Conservation (phyloP, 2,329 filamentous ascomycete genomes). For the Alternaria ventricosa region DNA sequence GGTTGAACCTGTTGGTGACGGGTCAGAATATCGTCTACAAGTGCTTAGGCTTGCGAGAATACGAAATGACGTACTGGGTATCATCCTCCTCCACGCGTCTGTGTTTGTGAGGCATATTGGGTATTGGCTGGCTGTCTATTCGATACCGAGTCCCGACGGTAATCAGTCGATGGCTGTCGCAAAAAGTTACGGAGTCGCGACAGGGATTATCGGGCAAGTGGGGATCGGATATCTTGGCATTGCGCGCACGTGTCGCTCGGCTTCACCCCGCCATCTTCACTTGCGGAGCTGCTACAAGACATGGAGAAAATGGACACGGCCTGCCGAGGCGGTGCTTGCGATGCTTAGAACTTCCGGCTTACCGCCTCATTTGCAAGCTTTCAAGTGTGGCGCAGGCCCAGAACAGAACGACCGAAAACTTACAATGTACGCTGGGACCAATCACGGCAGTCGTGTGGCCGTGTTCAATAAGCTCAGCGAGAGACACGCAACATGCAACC, state of each 20-base stretch:
- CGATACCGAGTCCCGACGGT: neutral
- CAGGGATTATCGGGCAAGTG: conserved; percentile 8
- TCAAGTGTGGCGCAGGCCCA: neutral
- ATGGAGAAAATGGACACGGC: neutral
- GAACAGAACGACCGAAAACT: neutral
- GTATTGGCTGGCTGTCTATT: neutral
- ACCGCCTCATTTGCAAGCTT: neutral
- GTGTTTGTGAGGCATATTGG: conserved; percentile 84
- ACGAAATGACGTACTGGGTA: conserved; percentile 37
- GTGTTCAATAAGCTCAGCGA: neutral
- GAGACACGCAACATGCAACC: neutral
- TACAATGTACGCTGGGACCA: neutral
- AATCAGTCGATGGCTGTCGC: conserved; percentile 1
- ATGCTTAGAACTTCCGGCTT: neutral
- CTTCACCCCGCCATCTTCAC: conserved; percentile 2
- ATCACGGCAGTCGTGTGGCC: neutral
- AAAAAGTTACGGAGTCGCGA: conserved; percentile 15
- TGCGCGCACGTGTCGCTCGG: neutral
- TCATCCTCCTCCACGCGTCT: conserved; percentile 65
- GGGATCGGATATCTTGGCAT: conserved; percentile 4
- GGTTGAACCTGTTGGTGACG: conserved; percentile 61
- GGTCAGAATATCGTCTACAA: conserved; percentile 19
- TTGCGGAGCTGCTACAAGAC: neutral
- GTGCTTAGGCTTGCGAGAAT: neutral
- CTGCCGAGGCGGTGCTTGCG: neutral